Evolutionary conservation across 2,329 filamentous ascomycete species (phyloP), one percentile per base, ranked within the genome.

Genomic region (Aspergillus sp.): DNA sequence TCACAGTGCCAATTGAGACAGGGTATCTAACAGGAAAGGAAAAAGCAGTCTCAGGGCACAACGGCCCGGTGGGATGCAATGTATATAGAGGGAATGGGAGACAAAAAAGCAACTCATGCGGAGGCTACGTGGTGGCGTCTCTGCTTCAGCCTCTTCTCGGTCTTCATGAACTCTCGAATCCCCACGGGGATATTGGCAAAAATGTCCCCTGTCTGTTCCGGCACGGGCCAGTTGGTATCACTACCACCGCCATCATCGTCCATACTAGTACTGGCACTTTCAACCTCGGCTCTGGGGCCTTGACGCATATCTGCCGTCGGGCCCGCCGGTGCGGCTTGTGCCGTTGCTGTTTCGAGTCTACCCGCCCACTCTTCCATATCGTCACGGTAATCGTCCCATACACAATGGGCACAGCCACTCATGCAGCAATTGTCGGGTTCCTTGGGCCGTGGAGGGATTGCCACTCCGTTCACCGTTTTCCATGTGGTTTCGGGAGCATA

Each of bases 361-460:
- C 73, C 71, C 3, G 83, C 85, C 88, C 89, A 97, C 48, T 87
- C 86, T 66, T 97, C 90, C 69, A 97, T 77, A 44, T 97, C 93
- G 55, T 98, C 91, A 6, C 90, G 79, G 67, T 83, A 97, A 45
- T 81, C 75, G 58, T 96, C 90, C 90, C 90, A 97, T 2, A 97
- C 93, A 66, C 93, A 98, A 66, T 97, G 90, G 42, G 95, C 91
- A 64, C 93, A 98, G 3, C 93, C 93, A 61, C 87, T 93, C 93
- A 98, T 98, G 70, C 93, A 98, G 76, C 93, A 98, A 63, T 98
- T 96, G 60, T 97, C 93, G 3, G 93, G 93, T 68, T 98, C 91
- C 42, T 81, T 77, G 1, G 93, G 93, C 42, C 80, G 79, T 0
- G 89, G 90, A 2, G 93, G 93, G 4, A 97, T 85, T 12, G 81